phyloP scores from a whole-genome alignment of 225 moss, liverwort and hornwort genomes.

The Pseudoscleropodium purum region DNA sequence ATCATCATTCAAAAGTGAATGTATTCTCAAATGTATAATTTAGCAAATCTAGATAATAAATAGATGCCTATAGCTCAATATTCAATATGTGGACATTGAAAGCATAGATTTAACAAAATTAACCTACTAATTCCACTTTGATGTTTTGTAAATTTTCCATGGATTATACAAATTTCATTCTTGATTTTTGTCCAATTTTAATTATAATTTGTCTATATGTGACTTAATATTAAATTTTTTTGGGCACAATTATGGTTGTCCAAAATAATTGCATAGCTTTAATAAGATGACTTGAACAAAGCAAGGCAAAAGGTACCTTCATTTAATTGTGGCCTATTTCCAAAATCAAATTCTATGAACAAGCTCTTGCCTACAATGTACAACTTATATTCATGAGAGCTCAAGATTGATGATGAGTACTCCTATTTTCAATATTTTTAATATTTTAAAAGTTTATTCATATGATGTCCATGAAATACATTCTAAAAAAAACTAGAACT shows the following conservation, averaged over 20 bases:
- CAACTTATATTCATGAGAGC: background rate
- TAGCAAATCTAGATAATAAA: too few species aligned
- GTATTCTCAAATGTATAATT: too few species aligned
- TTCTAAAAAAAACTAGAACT: background rate
- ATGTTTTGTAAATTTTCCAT: too few species aligned
- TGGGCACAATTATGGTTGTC: background rate
- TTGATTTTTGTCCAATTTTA: too few species aligned
- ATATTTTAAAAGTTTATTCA: background rate
- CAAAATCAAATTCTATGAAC: background rate
- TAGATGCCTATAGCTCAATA: too few species aligned
- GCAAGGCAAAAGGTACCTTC: background rate
- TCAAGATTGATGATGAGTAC: background rate
- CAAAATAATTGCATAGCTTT: background rate
- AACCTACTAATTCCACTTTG: too few species aligned
- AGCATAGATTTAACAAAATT: too few species aligned
- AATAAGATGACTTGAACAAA: background rate
- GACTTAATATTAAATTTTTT: too few species aligned
- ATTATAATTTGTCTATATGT: too few species aligned
- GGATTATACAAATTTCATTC: too few species aligned
- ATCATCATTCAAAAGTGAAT: too few species aligned
- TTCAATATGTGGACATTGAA: too few species aligned
- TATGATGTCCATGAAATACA: background rate
- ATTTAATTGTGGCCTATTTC: background rate
- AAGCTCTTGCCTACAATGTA: background rate
- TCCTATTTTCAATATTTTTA: background rate